Evolutionary conservation across 345 rosid genomes (phyloP).

Genomic region (Alliaria petiolata): DNA sequence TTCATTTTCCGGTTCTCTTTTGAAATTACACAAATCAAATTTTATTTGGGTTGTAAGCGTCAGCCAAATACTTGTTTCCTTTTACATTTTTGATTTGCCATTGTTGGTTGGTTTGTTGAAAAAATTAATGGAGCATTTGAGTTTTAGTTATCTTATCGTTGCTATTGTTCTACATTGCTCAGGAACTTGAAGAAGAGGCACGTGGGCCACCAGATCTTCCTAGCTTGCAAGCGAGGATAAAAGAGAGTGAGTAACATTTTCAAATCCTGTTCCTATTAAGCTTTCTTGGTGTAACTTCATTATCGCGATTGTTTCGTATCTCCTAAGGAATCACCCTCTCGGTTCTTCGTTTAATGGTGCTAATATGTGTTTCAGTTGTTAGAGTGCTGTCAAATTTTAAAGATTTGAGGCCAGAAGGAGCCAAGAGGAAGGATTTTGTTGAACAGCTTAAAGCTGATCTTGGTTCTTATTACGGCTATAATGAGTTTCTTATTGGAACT

Average conservation of each 20-base stretch:
- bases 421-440: constrained; percentile 58
- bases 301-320: not conserved
- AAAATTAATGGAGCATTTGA: not conserved
- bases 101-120: not conserved
- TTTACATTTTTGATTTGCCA: not conserved
- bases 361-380: constrained; percentile 46
- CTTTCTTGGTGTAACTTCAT: not conserved
- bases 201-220: constrained; percentile 64
- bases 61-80: not conserved
- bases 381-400: constrained; percentile 80
- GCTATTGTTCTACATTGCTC: not conserved
- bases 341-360: constrained; percentile 1
- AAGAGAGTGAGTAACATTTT: constrained; percentile 57
- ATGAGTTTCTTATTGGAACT: constrained; percentile 78
- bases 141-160: not conserved
- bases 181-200: constrained; percentile 87
- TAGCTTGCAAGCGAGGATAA: constrained; percentile 69
- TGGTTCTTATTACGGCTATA: constrained; percentile 82
- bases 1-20: not conserved
- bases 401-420: constrained; percentile 62
- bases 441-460: constrained; percentile 73
- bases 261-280: not conserved
- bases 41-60: no score
- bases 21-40: not conserved
- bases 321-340: not conserved